A percentile compares a stretch with the other conserved stretches of the same genome.
Evolutionary conservation across 2,329 filamentous ascomycete genomes (phyloP).

Genomic region (Aspergillus proliferans): DNA sequence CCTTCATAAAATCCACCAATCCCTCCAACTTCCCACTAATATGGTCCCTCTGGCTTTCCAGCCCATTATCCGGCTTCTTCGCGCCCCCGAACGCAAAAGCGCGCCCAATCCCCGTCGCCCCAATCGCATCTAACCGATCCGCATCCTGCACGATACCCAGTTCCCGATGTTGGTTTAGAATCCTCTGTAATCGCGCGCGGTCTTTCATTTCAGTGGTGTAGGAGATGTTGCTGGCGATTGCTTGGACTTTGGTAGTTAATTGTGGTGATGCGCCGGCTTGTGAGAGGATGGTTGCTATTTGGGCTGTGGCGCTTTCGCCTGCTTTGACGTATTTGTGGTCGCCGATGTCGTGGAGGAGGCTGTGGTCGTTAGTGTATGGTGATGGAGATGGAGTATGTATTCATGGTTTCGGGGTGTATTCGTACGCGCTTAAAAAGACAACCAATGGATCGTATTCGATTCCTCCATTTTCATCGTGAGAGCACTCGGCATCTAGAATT

Average conservation of each 20-base stretch:
- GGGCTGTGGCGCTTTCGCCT: constrained; percentile 13
- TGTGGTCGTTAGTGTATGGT: neutral
- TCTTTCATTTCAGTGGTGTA: constrained; percentile 67
- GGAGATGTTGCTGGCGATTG: constrained; percentile 68
- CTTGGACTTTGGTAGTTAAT: constrained; percentile 5
- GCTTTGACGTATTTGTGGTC: constrained; percentile 68
- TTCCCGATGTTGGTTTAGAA: constrained; percentile 62
- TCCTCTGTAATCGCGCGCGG: constrained; percentile 51
- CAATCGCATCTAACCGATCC: constrained; percentile 85
- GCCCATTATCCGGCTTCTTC: constrained; percentile 34
- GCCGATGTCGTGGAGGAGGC: constrained; percentile 76
- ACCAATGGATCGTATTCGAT: neutral
- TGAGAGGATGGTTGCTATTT: constrained; percentile 13
- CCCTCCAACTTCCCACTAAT: constrained; percentile 69
- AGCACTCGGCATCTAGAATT: neutral
- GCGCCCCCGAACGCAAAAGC: constrained; percentile 71
- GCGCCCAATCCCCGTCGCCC: constrained; percentile 75
- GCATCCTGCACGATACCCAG: constrained; percentile 85
- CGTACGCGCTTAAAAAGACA: neutral
- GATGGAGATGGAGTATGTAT: too few species aligned
- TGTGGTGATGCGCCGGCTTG: constrained; percentile 20
- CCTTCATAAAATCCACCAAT: constrained; percentile 54
- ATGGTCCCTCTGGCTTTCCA: constrained; percentile 65
- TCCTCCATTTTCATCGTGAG: neutral
- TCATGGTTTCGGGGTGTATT: too few species aligned